phyloP scores from a whole-genome alignment of 441 rosid species.

The Gossypium davidsonii region DNA sequence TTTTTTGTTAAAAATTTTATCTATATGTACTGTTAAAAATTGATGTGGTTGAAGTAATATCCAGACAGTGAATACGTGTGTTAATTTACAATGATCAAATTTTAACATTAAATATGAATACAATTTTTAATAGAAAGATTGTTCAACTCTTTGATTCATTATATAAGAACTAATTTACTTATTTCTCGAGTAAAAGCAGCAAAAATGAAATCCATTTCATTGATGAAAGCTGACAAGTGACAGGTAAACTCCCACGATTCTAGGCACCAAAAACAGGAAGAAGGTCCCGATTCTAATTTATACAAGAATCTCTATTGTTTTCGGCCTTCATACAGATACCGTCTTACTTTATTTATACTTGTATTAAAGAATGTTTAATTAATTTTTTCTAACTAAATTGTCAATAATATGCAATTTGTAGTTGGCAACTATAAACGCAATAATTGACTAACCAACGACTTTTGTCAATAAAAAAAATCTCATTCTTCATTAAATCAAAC shows the following conservation, averaged over 20 bases:
- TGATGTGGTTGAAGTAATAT: too few species aligned
- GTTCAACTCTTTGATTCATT: too few species aligned
- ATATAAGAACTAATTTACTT: too few species aligned
- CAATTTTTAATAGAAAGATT: too few species aligned
- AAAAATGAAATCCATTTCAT: too few species aligned
- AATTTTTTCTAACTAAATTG: background rate
- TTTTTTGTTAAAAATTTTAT: too few species aligned
- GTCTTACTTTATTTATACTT: background rate
- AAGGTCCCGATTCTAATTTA: background rate
- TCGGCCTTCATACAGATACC: background rate
- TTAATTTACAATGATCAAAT: too few species aligned
- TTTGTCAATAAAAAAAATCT: background rate
- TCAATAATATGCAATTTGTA: background rate
- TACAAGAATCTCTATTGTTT: background rate
- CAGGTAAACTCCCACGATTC: background rate
- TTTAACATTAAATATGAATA: too few species aligned
- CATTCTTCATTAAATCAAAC: background rate
- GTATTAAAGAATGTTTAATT: background rate
- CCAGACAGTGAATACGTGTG: accelerated
- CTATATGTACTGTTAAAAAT: too few species aligned
- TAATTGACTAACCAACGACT: background rate
- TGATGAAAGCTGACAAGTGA: too few species aligned
- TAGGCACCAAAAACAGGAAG: background rate
- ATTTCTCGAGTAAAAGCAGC: accelerated
- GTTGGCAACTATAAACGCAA: background rate